Percentiles rank a stretch among this genome's conserved stretches.
phyloP scores from a whole-genome alignment of 192 early-diverging fungal species.

The Paraglomus brasilianum region DNA sequence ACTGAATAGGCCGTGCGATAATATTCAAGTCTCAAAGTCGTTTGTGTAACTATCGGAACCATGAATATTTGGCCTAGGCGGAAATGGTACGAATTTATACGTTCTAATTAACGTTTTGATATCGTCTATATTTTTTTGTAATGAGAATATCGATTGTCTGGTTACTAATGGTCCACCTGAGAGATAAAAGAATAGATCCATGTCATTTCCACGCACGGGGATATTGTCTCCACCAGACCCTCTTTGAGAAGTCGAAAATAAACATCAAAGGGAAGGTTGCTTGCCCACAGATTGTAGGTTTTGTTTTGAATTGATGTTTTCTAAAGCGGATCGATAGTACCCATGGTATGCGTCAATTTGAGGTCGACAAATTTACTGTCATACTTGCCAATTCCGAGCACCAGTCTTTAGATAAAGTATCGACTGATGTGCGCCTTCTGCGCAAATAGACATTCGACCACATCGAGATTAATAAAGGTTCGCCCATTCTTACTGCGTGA shows the following conservation, averaged over 20 bases:
- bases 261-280: neutral
- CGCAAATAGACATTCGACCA: neutral
- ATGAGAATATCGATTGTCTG: neutral
- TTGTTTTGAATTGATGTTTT: neutral
- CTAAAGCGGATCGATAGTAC: neutral
- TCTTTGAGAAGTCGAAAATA: constrained; percentile 1
- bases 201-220: constrained; percentile 13
- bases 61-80: constrained; percentile 1
- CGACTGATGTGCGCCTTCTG: neutral
- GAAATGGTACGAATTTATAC: neutral
- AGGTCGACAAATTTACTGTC: neutral
- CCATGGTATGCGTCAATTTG: constrained; percentile 9
- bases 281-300: neutral
- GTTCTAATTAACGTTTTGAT: neutral
- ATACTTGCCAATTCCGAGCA: constrained; percentile 1
- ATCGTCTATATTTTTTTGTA: neutral
- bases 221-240: neutral
- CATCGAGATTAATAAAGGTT: neutral
- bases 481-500: constrained; percentile 1
- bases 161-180: neutral
- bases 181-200: constrained; percentile 16
- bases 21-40: too few species aligned
- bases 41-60: too few species aligned
- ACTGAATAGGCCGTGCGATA: too few species aligned
- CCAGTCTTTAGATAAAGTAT: constrained; percentile 17